These are phyloP conservation scores for Neonectria sp. DNA, from an alignment of 2,329 filamentous ascomycete species.

Conservation along the genomic window DNA sequence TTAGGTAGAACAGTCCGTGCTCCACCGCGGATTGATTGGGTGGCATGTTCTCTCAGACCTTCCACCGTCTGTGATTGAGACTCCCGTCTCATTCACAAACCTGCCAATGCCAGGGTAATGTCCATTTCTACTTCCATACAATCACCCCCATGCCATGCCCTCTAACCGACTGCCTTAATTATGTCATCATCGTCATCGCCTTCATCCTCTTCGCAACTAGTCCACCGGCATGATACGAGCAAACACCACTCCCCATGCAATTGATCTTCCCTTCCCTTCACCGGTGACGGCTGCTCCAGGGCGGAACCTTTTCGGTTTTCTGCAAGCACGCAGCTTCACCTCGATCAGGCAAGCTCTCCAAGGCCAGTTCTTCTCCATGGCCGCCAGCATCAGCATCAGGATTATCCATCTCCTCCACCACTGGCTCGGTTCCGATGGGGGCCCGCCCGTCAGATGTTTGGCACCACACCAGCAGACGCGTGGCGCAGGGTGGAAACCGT, in stretches of 20 bases:
- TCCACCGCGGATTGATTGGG: slow-evolving; percentile 18
- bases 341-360: slow-evolving; percentile 21
- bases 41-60: background rate
- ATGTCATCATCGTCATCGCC: background rate
- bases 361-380: slow-evolving; percentile 3
- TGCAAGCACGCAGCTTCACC: slow-evolving; percentile 24
- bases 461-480: slow-evolving; percentile 41
- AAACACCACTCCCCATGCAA: background rate
- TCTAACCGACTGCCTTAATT: too few relatives aligned
- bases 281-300: background rate
- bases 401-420: slow-evolving; percentile 24
- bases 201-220: background rate
- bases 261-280: background rate
- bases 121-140: background rate
- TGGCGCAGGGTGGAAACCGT: slow-evolving; percentile 44
- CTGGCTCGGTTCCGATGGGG: slow-evolving; percentile 28
- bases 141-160: background rate
- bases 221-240: background rate
- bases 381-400: slow-evolving; percentile 16
- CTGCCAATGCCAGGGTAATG: background rate
- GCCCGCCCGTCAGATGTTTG: slow-evolving; percentile 30
- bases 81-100: slow-evolving; percentile 7
- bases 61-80: background rate
- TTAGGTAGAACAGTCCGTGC: background rate
- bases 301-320: slow-evolving; percentile 10